A percentile compares a stretch with the other conserved stretches of the same genome.
Conservation (phyloP, 2,329 filamentous ascomycete genomes). For the Orbilia quercus region DNA sequence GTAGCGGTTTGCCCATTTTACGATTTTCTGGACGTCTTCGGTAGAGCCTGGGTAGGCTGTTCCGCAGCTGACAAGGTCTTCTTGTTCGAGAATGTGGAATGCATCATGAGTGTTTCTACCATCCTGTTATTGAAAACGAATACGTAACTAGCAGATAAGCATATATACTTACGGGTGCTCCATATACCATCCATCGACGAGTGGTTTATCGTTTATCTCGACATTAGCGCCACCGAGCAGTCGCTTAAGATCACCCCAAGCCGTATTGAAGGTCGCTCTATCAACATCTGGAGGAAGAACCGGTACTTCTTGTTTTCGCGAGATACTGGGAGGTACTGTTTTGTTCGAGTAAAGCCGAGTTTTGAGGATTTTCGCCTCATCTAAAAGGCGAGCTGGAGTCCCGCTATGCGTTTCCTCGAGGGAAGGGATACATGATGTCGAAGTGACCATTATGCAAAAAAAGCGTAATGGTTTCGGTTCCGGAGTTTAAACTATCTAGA, state of each 20-base stretch:
- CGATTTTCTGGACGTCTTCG: conserved; percentile 66
- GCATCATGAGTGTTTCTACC: conserved; percentile 64
- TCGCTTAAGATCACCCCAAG: conserved; percentile 62
- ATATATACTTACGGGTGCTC: conserved; percentile 61
- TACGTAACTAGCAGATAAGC: background rate
- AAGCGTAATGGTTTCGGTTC: no score
- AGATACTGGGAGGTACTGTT: conserved; percentile 60
- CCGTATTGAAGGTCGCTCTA: conserved; percentile 62
- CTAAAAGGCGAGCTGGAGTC: conserved; percentile 63
- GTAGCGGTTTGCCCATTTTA: conserved; percentile 66
- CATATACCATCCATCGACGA: conserved; percentile 63
- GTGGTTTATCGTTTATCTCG: conserved; percentile 64
- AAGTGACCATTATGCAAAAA: conserved; percentile 19
- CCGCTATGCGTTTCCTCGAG: conserved; percentile 63
- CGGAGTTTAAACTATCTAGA: no score
- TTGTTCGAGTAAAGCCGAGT: conserved; percentile 62
- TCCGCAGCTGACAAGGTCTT: conserved; percentile 65
- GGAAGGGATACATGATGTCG: conserved; percentile 26
- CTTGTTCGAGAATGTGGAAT: conserved; percentile 64
- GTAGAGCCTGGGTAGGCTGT: conserved; percentile 65
- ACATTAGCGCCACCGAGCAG: conserved; percentile 63
- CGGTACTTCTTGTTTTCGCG: conserved; percentile 60
- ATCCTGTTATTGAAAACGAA: background rate
- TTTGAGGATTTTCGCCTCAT: conserved; percentile 63
- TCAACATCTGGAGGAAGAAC: conserved; percentile 64